Evolutionary conservation across 2,329 filamentous ascomycete genomes (phyloP).

Genomic region (Sclerotinia nivalis): DNA sequence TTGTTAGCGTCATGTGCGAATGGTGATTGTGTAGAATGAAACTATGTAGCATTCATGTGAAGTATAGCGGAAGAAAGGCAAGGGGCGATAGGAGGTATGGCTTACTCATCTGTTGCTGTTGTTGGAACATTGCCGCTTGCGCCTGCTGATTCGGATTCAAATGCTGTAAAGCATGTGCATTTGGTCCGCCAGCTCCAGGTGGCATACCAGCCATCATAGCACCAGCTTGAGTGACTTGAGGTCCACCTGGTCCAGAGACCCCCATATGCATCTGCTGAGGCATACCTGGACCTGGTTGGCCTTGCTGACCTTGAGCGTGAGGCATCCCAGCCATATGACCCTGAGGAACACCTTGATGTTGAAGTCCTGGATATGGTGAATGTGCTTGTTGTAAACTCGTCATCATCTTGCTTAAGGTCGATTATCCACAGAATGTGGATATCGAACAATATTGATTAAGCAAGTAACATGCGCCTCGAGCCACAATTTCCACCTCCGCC

Average conservation of each 20-base stretch:
- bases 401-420: conserved; percentile 61
- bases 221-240: conserved; percentile 67
- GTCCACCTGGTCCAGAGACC: conserved; percentile 68
- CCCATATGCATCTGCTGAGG: conserved; percentile 73
- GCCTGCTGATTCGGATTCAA: conserved; percentile 57
- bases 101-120: conserved; percentile 35
- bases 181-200: conserved; percentile 58
- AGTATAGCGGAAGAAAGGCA: not conserved
- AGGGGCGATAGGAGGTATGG: conserved; percentile 34
- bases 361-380: conserved; percentile 73
- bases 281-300: conserved; percentile 61
- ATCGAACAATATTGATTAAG: conserved; percentile 48
- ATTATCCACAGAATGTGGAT: conserved; percentile 59
- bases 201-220: conserved; percentile 78
- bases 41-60: not conserved
- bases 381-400: conserved; percentile 66
- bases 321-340: conserved; percentile 57
- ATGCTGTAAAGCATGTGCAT: conserved; percentile 71
- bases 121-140: conserved; percentile 36
- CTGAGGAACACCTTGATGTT: conserved; percentile 66
- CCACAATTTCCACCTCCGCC: conserved; percentile 41
- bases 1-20: not conserved
- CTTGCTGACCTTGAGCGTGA: conserved; percentile 64
- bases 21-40: not conserved
- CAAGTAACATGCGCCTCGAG: conserved; percentile 35